Conservation (phyloP, 306 rosid species). For the Begonia masoniana region DNA sequence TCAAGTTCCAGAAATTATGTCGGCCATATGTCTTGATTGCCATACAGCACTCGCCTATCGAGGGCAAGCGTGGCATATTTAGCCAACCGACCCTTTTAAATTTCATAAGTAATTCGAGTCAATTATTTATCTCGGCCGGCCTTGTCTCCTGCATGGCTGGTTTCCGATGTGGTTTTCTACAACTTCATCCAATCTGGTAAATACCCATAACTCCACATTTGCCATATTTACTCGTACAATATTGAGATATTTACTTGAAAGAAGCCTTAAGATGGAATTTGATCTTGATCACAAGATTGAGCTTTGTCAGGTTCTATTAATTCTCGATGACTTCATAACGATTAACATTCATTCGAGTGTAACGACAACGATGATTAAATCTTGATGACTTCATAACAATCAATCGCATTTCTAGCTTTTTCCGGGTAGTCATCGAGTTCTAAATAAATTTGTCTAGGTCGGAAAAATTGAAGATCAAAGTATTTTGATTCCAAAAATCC, state of each 20-base stretch:
- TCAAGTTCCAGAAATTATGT: slow-evolving; percentile 30
- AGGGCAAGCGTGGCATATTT: slow-evolving; percentile 59
- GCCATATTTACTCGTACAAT: too few species aligned
- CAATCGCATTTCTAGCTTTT: too few species aligned
- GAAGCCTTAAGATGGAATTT: neutral
- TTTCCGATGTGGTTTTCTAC: slow-evolving; percentile 21
- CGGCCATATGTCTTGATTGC: slow-evolving; percentile 83
- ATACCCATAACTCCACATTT: too few species aligned
- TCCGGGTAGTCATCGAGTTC: too few species aligned
- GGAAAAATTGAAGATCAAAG: too few species aligned
- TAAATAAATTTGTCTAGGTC: too few species aligned
- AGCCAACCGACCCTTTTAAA: slow-evolving; percentile 83
- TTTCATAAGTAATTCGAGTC: rapidly evolving
- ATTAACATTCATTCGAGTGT: too few species aligned
- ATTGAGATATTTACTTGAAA: too few species aligned
- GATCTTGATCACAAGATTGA: neutral
- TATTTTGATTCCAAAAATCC: too few species aligned
- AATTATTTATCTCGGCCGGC: neutral
- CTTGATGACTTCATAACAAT: too few species aligned
- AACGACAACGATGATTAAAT: too few species aligned
- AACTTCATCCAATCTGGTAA: neutral
- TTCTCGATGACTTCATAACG: neutral
- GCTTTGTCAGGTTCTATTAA: neutral
- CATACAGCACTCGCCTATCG: slow-evolving; percentile 52
- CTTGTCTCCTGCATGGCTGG: rapidly evolving